Base-by-base conservation (phyloP, 2,329 filamentous ascomycete species). In the Penicillium sp. region DNA sequence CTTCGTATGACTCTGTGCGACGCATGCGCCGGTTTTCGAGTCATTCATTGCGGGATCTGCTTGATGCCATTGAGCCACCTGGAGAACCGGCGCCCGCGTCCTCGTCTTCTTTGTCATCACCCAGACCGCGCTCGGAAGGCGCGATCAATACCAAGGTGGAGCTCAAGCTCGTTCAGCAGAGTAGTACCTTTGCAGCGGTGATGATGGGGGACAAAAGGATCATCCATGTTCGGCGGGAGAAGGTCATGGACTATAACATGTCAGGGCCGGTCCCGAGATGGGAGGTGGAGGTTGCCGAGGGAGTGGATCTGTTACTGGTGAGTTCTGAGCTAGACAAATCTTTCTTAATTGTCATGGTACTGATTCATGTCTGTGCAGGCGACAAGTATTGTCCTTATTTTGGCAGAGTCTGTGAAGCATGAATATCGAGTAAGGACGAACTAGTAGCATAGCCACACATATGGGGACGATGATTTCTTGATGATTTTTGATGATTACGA, bases 241-340 rank as follows among this genome's bases (percentile, higher is more conserved):
- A 59, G 51, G 41, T 49, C 11, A 55, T 62, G 42, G 55, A 63
- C 31, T 58, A 49, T 49, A 50, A 48, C 29, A 41, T 50, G 25
- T 50, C 47, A 6, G 59, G 43, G 11, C 35, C 55, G 37, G 56
- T 58, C 57, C 41, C 54, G 25, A 55, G 50, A 48, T 66, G 63
- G 63, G 60, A 65, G 46, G 62, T 61, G 22, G 58, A 63, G 43
- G 47, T 66, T 56, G 57, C 58, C 0, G 62, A 64, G 43, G 62
- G 63, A 1, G 63, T 66, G 35, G 63, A 66, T 59, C 53, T 66
- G 35, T 51, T 66, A 22, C 29, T 66, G 53, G 63, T 65, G 43
- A 58, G 63, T 63, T 25, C 2, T 20, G n/a, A 15, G 14, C 4
- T 22, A 11, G n/a, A 20, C 23, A 15, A 20, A 15, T n/a, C n/a